Evolutionary conservation across 441 rosid genomes (phyloP), one percentile per base, ranked within the genome.

Genomic region (Bocquillonia castaneifolia): DNA sequence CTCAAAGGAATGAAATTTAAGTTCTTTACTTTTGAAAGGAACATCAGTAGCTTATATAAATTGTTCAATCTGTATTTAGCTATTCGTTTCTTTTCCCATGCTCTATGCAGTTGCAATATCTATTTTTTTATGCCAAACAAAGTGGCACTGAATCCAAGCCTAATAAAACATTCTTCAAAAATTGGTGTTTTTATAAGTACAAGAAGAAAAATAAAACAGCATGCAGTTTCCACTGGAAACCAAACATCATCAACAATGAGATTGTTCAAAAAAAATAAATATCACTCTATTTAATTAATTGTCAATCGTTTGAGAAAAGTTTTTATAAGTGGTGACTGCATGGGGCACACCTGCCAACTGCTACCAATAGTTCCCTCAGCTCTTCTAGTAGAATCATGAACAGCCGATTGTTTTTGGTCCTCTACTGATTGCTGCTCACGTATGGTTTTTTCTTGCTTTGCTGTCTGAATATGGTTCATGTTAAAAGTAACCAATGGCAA

Each of bases 401-500:
- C 51, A 76, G 68, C 81, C 29, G 31, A 51, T 47, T 73, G 58
- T 40, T 45, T 71, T 67, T 28, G 66, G 52, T 74, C 67, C 76
- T 78, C 73, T 71, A 66, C 52, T 56, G 63, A 75, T 63, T 62
- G 85, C 61, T 59, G 87, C 64, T 69, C 84, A 17, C 75, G 84
- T 67, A 67, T 71, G 63, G 60, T 84, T 54, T 74, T 71, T 68
- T 88, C 98, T 65, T 74, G 77, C 74, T 93, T 87, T 18, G 86
- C 93, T 64, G 86, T 79, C 97, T 93, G 89, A 75, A 67, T 59
- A 64, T 39, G 74, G 63, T 70, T 31, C 64, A 63, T 58, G 67
- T 64, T 57, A 73, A 59, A 70, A 73, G 67, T 61, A 80, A 78
- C 54, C 37, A 63, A 71, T 23, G 34, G 68, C 62, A 47, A 62